Conservation (phyloP, 805 yeast species). For the Candida morakotiae region DNA sequence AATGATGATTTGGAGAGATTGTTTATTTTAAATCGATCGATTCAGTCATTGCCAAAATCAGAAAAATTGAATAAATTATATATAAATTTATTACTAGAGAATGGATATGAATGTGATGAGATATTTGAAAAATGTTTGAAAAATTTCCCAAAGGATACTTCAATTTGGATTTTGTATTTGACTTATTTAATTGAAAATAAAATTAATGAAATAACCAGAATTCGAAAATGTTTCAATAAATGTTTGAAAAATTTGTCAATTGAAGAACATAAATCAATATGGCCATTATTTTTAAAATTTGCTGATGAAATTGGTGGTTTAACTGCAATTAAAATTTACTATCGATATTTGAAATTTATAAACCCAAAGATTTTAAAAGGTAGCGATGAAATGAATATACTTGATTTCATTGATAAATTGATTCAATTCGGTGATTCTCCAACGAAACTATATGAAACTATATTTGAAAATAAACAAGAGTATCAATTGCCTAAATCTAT, state of each 20-base stretch:
- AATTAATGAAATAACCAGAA: conserved; percentile 26
- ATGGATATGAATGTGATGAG: conserved; percentile 18
- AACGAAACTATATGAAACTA: conserved; percentile 24
- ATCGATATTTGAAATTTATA: conserved; percentile 25
- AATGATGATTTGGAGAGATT: conserved; percentile 25
- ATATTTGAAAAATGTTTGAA: conserved; percentile 49
- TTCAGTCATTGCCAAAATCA: conserved; percentile 38
- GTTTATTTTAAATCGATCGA: conserved; percentile 52
- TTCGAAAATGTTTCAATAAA: conserved; percentile 44
- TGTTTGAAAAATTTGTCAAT: conserved; percentile 47
- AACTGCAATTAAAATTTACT: conserved; percentile 28
- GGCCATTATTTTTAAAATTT: conserved; percentile 51
- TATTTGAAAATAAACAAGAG: conserved; percentile 26
- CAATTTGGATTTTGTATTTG: conserved; percentile 51
- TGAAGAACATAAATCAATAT: conserved; percentile 42
- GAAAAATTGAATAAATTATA: conserved; percentile 54
- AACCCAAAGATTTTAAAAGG: conserved; percentile 14
- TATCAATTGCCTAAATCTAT: conserved; percentile 37
- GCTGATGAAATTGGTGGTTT: conserved; percentile 45
- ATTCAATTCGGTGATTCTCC: conserved; percentile 23
- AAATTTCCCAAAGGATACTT: conserved; percentile 37
- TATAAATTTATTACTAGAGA: conserved; percentile 35
- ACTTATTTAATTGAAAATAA: conserved; percentile 33
- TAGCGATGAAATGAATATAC: conserved; percentile 15
- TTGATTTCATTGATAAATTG: conserved; percentile 26